Evolutionary conservation across 371 early-diverging fungal genomes (phyloP), one percentile per base, ranked within the genome.

Genomic region (Mitosporidium daphniae): DNA sequence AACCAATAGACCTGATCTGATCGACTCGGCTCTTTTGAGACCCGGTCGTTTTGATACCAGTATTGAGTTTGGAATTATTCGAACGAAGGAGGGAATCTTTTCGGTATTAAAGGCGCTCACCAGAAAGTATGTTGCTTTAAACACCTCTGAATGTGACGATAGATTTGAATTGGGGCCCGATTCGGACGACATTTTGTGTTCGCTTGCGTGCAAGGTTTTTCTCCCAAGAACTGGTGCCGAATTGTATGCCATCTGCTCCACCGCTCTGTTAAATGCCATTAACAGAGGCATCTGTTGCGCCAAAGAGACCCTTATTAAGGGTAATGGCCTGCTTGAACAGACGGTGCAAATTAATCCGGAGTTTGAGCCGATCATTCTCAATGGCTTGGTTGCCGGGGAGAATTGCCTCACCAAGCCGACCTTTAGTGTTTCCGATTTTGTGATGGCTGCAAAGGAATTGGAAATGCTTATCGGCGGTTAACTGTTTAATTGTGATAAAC

Each of bases 1-100:
- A 0, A 99, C 99, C 6, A 99, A 99, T 42, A 53, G 99, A 31
- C 89, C 91, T 0, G 98, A 99, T 51, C 46, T 93, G 21, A 45
- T 99, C 5, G 99, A 99, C 35, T 69, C 77, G 7, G 93, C 95
- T 1, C 44, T 98, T 24, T 40, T 94, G 28, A 59, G 95, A 10
- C 86, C 91, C 3, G 93, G 93, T 26, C 35, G 77, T 50, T 49
- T 55, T 31, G 34, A 55, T 38, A 37, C 36, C 22, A 43, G 42
- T 32, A 44, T 27, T 16, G 30, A 28, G 17, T 27, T 37, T 17
- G 15, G 12, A 4, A 15, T 28, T 17, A 17, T 11, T 8, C 4
- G 4, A 16, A n/a, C 3, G 5, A 13, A 17, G 11, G n/a, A 8
- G 7, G 23, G 22, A 26, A 17, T 15, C 17, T 22, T 24, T 20